Evolutionary conservation across 495 filamentous ascomycete species (phyloP), one percentile per base, ranked within the genome.

Genomic region (Niebla homalea): DNA sequence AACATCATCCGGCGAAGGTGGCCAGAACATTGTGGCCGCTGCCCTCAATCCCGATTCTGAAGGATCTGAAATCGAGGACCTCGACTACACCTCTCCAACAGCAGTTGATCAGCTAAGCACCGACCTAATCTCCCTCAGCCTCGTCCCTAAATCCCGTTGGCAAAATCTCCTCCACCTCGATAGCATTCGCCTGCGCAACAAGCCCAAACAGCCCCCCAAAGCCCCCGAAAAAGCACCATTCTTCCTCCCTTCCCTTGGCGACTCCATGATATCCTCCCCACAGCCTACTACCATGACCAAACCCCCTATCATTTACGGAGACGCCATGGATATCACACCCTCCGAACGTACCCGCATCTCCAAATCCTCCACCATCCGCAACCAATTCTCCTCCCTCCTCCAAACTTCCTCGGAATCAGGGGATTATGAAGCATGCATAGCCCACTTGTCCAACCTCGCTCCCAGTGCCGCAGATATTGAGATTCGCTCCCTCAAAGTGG

Each of bases 181-280:
- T 58, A 66, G 84, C 37, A 92, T 99, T 62, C 44, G 76, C 69
- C 70, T 84, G 66, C 87, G 92, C 47, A 99, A 99, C 67, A 95
- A 89, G 65, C 93, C 92, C 5, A 89, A 79, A 56, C 86, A 94
- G 66, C 75, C 88, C 0, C 88, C 89, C 22, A 94, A 97, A 69
- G 74, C 78, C 3, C 92, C 93, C 4, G 84, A 94, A 61, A 95
- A 92, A 60, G 89, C 92, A 0, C 92, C 92, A 1, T 99, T 99
- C 69, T 99, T 97, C 70, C 72, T 99, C 14, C 86, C 89, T 11
- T 83, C 86, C 1, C 66, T 85, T 5, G 49, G 51, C 4, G 51
- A 61, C 25, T 21, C 35, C 36, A 16, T 3, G 12, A 1, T 21
- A 11, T 35, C 35, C 11, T 29, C 23, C 10, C 11, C 21, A 21